Evolutionary conservation across 306 rosid genomes (phyloP), one percentile per base, ranked within the genome.

Genomic region (Cotoneaster glaucophyllus): DNA sequence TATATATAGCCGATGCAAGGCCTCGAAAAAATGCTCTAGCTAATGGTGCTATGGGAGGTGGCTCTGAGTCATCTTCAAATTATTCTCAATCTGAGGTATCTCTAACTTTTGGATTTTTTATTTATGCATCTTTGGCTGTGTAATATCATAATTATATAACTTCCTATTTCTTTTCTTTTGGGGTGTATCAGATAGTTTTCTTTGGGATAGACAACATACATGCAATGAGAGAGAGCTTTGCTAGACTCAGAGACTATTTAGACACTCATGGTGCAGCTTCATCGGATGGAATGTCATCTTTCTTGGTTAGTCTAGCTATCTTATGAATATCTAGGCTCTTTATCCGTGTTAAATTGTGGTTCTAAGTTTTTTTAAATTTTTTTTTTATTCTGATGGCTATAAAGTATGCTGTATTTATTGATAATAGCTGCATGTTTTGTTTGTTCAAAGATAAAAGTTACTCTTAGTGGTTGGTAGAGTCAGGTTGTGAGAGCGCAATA

Each of bases 31-130:
- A 95, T 81, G 97, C 99, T 84, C 86, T 92, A 74, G 99, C 97
- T 65, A 95, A 95, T 87, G 93, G 97, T 73, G 99, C 99, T 76
- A 90, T 92, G 97, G 99, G 99, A 79, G 99, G 99, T 84, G 97
- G 99, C 77, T 95, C 99, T 1, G 99, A 95, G 82, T 95, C 99
- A 70, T 95, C 99, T 19, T 85, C 99, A 66, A 83, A 95, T 83
- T 95, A 95, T 79, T 88, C 80, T 72, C 99, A 95, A 83, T 92
- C 97, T 45, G 97, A 95, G 96, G 99, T 94, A 79, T 77, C 77
- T 43, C 5, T 22, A 53, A 66, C 68, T 75, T 87, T 80, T 75
- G 39, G 66, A 75, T 29, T 81, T 83, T 76, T 54, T 53, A 56
- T 53, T 63, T 75, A 65, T 85, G 78, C 13, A 34, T 79, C 56